Percentiles rank a stretch among this genome's conserved stretches.
Conservation (phyloP, 2,329 filamentous ascomycete species). For the Fonsecaea pugnacius region DNA sequence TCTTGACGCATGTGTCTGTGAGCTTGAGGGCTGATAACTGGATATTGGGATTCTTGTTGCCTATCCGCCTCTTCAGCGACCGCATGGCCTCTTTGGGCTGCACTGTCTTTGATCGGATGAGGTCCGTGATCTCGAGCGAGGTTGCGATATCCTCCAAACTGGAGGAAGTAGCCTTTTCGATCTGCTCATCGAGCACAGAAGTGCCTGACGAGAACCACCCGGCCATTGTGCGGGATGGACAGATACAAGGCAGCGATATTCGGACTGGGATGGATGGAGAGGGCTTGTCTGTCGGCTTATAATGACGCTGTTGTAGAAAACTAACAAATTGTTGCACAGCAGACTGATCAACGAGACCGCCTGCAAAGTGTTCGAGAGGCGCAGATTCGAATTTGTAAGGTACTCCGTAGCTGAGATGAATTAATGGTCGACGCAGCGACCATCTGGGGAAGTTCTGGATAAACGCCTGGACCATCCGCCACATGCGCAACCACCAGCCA, state of each 20-base stretch:
- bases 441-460: conserved; percentile 4
- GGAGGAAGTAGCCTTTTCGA: conserved; percentile 91
- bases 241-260: neutral
- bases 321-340: neutral
- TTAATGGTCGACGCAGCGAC: neutral
- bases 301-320: neutral
- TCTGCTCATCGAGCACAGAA: conserved; percentile 92
- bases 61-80: conserved; percentile 88
- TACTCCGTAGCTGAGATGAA: neutral
- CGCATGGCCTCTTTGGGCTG: conserved; percentile 98
- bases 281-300: neutral
- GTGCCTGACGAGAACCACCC: conserved; percentile 94
- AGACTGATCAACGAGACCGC: neutral
- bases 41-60: conserved; percentile 96
- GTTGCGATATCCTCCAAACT: conserved; percentile 96
- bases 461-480: neutral
- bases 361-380: neutral
- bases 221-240: conserved; percentile 68
- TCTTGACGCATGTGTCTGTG: conserved; percentile 98
- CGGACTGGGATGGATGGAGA: neutral
- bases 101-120: conserved; percentile 96
- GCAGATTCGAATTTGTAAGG: neutral
- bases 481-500: conserved; percentile 1
- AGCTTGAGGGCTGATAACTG: conserved; percentile 95
- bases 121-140: conserved; percentile 96